Base-by-base conservation (phyloP, 192 early-diverging fungal species). In the Coemansia sp. region DNA sequence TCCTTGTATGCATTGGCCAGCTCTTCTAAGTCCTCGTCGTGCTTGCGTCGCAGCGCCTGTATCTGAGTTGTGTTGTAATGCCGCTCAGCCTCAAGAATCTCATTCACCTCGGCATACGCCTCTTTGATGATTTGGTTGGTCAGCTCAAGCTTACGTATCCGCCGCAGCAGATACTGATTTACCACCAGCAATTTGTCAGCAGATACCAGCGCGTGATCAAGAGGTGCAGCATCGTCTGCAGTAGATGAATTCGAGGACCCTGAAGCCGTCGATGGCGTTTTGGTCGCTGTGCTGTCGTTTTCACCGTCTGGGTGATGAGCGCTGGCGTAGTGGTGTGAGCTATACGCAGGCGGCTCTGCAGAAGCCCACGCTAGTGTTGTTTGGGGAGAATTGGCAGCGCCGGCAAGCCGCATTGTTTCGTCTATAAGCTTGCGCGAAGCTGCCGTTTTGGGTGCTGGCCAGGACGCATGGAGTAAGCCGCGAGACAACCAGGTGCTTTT, bases 91-190 rank as follows among this genome's bases (percentile, higher is more conserved):
- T 62, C 60, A 9, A 77, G 60, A 11, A 67, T 71, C 43, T 77
- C 64, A n/a, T 64, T 58, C 31, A 77, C 75, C 48, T 71, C 75
- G 12, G 51, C 30, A 31, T 77, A 77, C 20, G 75, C 75, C 62
- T 77, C 75, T 23, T 53, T 57, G 36, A 71, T 46, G 36, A 77
- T 67, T 54, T 71, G 75, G 51, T 77, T 77, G n/a, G 64, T 67
- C 41, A 77, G 57, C 69, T 77, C 74, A 7, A 77, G 74, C 43
- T 77, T 77, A 48, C 74, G 74, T 28, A 77, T 63, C 17, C 74
- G 63, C 31, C 74, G 68, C 57, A 67, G 43, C 34, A 77, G 41
- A 21, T 71, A 60, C 34, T 62, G 51, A 50, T 71, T 77, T 21
- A 53, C 51, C 11, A 49, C 32, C 6, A 64, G 47, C 10, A 64